Conservation (phyloP, 2,329 filamentous ascomycete species). For the Huntiella abstrusa region DNA sequence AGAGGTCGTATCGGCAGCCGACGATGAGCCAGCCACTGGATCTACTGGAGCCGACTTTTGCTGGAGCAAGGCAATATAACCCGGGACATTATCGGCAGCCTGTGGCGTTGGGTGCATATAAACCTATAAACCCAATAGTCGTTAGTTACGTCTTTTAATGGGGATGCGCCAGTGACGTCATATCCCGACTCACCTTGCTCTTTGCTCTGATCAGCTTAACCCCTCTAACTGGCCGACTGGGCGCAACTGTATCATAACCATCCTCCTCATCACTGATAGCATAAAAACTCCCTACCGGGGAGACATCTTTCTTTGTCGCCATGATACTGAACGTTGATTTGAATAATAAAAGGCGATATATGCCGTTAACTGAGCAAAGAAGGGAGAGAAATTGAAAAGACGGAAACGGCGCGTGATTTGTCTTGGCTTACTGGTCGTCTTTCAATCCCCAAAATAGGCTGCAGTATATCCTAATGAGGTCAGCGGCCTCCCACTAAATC, state of each 20-base stretch:
- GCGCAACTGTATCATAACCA: conserved; percentile 84
- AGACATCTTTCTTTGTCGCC: conserved; percentile 27
- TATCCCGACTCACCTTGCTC: conserved; percentile 59
- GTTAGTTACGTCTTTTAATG: too few relatives aligned
- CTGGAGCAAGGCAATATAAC: conserved; percentile 82
- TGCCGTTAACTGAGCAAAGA: not conserved
- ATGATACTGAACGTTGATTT: conserved; percentile 9
- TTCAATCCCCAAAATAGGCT: conserved; percentile 1
- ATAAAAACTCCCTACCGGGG: conserved; percentile 77
- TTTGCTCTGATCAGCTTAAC: conserved; percentile 92
- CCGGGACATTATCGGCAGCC: conserved; percentile 85
- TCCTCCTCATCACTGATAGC: conserved; percentile 92
- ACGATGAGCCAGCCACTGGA: conserved; percentile 14
- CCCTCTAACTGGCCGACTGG: conserved; percentile 55
- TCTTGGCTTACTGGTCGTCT: too few relatives aligned
- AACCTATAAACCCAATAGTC: conserved; percentile 37
- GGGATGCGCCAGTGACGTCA: not conserved
- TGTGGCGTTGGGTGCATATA: conserved; percentile 91
- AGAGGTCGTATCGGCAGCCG: conserved; percentile 14
- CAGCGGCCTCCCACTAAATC: conserved; percentile 10
- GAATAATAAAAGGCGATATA: not conserved
- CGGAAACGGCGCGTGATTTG: too few relatives aligned
- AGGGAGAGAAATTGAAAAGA: not conserved
- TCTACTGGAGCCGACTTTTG: conserved; percentile 45
- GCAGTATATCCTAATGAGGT: conserved; percentile 4